These are phyloP conservation scores for Odonthalia washingtoniensis DNA, from an alignment of 31 red algal genomes.

Conservation along the genomic window DNA sequence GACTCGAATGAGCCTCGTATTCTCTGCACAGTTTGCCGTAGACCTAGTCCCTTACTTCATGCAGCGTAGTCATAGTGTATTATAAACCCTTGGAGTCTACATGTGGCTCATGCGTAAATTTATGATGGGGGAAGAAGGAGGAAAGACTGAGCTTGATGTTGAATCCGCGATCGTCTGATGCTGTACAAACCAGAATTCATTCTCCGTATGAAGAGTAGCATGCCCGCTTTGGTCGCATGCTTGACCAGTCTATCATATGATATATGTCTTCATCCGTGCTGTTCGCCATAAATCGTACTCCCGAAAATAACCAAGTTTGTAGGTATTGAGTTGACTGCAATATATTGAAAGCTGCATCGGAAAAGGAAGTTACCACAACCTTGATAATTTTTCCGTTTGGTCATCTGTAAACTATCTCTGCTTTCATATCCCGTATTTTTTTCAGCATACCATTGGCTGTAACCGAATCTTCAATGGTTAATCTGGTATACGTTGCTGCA, in stretches of 20 bases:
- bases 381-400: background rate
- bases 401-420: background rate
- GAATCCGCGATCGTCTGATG: background rate
- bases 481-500: background rate
- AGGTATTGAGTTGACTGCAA: background rate
- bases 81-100: constrained; percentile 24
- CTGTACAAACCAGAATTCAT: constrained; percentile 15
- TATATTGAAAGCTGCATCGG: constrained; percentile 25
- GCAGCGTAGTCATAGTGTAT: constrained; percentile 29
- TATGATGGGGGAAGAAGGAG: background rate
- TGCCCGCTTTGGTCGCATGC: background rate
- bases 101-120: constrained; percentile 1
- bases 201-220: constrained; percentile 30
- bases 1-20: constrained; percentile 13
- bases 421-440: background rate
- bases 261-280: constrained; percentile 18
- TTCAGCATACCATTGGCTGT: background rate
- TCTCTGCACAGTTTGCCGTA: constrained; percentile 7
- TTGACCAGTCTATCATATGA: constrained; percentile 38
- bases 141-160: background rate
- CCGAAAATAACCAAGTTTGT: background rate
- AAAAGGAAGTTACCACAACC: background rate
- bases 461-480: background rate
- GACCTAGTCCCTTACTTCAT: constrained; percentile 22
- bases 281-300: background rate